Evolutionary conservation across 2,329 filamentous ascomycete genomes (phyloP).

Genomic region (Venturia oleaginea): DNA sequence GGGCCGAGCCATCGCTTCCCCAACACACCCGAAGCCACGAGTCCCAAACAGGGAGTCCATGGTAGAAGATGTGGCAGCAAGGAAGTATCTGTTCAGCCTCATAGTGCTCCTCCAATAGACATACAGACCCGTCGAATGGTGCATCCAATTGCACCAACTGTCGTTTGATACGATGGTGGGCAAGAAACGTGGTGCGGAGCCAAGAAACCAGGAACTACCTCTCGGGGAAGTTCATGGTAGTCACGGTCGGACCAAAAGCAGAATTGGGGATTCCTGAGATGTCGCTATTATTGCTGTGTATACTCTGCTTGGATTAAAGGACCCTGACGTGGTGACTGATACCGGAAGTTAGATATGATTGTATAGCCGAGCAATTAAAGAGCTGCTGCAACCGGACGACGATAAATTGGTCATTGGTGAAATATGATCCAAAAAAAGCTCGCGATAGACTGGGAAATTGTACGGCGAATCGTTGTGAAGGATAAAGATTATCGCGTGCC

Average conservation of each 20-base stretch:
- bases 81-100: background rate
- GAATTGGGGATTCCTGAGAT: background rate
- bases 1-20: background rate
- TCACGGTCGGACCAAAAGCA: background rate
- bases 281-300: background rate
- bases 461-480: background rate
- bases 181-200: background rate
- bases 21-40: background rate
- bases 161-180: background rate
- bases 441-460: background rate
- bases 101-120: background rate
- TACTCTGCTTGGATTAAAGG: background rate
- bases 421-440: background rate
- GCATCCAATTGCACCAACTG: background rate
- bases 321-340: background rate
- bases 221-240: background rate
- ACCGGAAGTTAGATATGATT: background rate
- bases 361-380: background rate
- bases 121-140: background rate
- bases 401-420: background rate
- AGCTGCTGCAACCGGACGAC: background rate
- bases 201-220: background rate
- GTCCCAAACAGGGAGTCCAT: background rate
- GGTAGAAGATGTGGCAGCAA: background rate
- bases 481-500: background rate